phyloP scores from a whole-genome alignment of 208 protist genomes.

The Blastocrithidia nonstop region DNA sequence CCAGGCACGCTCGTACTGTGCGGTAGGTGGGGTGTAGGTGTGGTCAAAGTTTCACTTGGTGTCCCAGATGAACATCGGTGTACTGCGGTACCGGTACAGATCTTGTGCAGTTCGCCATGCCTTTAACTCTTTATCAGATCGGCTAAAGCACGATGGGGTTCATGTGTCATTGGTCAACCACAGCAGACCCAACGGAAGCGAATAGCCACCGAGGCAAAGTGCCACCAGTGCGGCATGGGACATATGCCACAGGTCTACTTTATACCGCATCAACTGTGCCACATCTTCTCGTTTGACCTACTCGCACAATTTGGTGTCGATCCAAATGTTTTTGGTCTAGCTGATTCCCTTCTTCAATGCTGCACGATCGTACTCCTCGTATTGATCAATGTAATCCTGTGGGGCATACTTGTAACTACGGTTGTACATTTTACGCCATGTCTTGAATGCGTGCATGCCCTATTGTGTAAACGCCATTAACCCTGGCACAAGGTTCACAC shows the following conservation, averaged over 20 bases:
- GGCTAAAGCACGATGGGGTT: constrained; percentile 52
- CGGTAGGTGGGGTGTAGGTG: constrained; percentile 62
- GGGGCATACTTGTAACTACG: constrained; percentile 57
- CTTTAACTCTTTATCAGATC: constrained; percentile 46
- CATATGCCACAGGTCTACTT: constrained; percentile 76
- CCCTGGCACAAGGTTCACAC: constrained; percentile 49
- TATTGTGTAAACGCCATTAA: constrained; percentile 37
- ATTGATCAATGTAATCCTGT: constrained; percentile 59
- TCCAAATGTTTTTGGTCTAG: constrained; percentile 86
- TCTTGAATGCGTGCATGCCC: constrained; percentile 31
- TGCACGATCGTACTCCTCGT: constrained; percentile 59
- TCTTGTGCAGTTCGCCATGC: constrained; percentile 78
- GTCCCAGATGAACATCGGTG: constrained; percentile 69
- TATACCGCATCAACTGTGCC: constrained; percentile 67
- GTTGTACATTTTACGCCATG: constrained; percentile 75
- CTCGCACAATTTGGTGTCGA: constrained; percentile 78
- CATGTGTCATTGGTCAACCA: constrained; percentile 84
- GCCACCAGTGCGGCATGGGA: constrained; percentile 29
- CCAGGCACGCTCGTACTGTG: constrained; percentile 70
- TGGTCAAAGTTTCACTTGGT: constrained; percentile 86
- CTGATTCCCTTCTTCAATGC: constrained; percentile 78
- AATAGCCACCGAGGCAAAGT: constrained; percentile 67
- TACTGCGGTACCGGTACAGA: constrained; percentile 82
- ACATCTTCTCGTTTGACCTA: constrained; percentile 73
- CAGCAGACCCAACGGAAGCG: constrained; percentile 49